phyloP scores from a whole-genome alignment of 768 basidiomycete species.

The Chalciporus chontae region DNA sequence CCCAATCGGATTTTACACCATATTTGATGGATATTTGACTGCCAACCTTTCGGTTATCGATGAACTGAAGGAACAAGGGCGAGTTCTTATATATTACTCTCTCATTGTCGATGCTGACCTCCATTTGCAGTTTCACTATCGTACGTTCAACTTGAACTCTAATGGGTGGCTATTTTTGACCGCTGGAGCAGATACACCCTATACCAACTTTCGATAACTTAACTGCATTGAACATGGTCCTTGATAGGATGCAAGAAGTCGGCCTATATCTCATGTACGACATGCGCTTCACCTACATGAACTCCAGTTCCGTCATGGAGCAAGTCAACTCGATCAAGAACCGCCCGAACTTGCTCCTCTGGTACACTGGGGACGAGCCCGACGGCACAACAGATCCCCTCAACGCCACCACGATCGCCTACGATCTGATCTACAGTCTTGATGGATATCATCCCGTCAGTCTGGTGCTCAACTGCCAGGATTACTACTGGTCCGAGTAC shows the following conservation, averaged over 20 bases:
- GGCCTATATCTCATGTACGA: conserved; percentile 79
- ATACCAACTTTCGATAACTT: conserved; percentile 63
- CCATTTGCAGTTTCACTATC: conserved; percentile 20
- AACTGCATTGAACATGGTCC: conserved; percentile 51
- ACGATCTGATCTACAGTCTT: conserved; percentile 54
- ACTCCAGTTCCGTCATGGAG: conserved; percentile 55
- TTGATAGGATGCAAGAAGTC: conserved; percentile 71
- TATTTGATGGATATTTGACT: conserved; percentile 33
- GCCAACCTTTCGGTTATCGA: conserved; percentile 25
- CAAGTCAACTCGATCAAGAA: conserved; percentile 69
- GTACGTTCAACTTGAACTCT: conserved; percentile 23
- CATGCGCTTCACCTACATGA: conserved; percentile 72
- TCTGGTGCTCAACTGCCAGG: conserved; percentile 60
- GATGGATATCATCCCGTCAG: conserved; percentile 69
- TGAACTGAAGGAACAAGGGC: conserved; percentile 33
- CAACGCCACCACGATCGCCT: conserved; percentile 47
- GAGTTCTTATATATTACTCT: conserved; percentile 1
- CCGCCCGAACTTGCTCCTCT: conserved; percentile 63
- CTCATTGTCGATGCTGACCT: background rate
- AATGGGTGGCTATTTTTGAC: background rate
- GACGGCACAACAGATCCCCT: conserved; percentile 69
- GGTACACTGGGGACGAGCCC: conserved; percentile 75
- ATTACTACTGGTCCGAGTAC: conserved; percentile 61
- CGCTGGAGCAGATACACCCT: conserved; percentile 53
- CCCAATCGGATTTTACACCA: conserved; percentile 44